These are phyloP conservation scores for Brassica hybrid DNA, from an alignment of 441 rosid genomes.

Conservation along the genomic window DNA sequence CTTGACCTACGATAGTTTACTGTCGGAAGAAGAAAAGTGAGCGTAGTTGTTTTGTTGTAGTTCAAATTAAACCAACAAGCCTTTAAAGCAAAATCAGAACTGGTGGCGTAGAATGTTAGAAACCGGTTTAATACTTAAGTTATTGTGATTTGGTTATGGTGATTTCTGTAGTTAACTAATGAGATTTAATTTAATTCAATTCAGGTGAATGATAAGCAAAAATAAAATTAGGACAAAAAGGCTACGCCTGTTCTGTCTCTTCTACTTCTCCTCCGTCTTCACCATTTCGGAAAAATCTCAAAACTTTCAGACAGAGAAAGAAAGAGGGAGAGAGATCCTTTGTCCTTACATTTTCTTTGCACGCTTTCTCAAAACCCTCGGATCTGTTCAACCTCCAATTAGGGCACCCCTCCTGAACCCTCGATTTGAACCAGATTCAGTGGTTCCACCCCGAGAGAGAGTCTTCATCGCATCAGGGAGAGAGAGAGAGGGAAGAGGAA, in stretches of 20 bases:
- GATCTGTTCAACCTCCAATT: conserved; percentile 35
- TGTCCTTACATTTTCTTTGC: conserved; percentile 3
- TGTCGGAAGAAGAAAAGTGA: too few species aligned
- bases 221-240: conserved; percentile 31
- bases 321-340: conserved; percentile 21
- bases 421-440: conserved; percentile 25
- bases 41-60: too few species aligned
- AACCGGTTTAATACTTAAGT: too few species aligned
- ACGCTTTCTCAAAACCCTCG: conserved; percentile 24
- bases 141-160: too few species aligned
- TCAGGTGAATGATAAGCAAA: conserved; percentile 31
- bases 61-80: too few species aligned
- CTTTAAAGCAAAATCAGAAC: too few species aligned
- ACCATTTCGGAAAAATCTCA: conserved; percentile 36
- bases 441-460: conserved; percentile 30
- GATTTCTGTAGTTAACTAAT: not conserved
- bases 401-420: not conserved
- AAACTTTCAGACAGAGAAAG: conserved; percentile 2
- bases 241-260: conserved; percentile 32
- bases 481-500: not conserved
- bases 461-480: conserved; percentile 18
- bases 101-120: too few species aligned
- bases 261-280: conserved; percentile 19
- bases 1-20: too few species aligned
- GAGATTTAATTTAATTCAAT: not conserved